Percentiles rank a stretch among this genome's conserved stretches.
phyloP scores from a whole-genome alignment of 192 early-diverging fungal species.

The Globomyces pollinis-pini region DNA sequence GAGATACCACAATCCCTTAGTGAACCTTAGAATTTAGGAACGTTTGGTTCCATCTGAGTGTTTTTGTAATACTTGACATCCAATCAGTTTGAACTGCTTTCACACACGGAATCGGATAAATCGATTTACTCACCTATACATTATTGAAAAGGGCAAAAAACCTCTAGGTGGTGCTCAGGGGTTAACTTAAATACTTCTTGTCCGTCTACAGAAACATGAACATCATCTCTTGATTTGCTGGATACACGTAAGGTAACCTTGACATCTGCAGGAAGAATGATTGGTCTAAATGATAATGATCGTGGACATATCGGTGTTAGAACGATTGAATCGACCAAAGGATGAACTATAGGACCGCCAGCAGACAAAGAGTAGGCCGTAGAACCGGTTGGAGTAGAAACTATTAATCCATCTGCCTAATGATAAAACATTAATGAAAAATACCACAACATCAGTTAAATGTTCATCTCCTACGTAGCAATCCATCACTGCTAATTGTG shows the following conservation, averaged over 20 bases:
- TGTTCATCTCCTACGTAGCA: constrained; percentile 74
- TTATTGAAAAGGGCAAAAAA: constrained; percentile 22
- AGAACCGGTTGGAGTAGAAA: constrained; percentile 84
- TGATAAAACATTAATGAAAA: background rate
- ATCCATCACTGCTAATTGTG: constrained; percentile 73
- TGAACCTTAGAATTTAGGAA: constrained; percentile 38
- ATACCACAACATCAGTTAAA: constrained; percentile 71
- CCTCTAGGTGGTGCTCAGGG: constrained; percentile 59
- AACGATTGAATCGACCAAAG: constrained; percentile 76
- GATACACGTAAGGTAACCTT: constrained; percentile 9
- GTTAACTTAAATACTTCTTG: constrained; percentile 60
- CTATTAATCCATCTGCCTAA: constrained; percentile 51
- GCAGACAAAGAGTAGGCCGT: constrained; percentile 87
- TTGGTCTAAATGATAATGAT: constrained; percentile 59
- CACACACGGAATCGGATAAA: constrained; percentile 71
- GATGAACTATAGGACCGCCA: constrained; percentile 84
- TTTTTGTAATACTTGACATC: constrained; percentile 75
- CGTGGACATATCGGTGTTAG: constrained; percentile 86
- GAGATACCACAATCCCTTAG: too few relatives aligned
- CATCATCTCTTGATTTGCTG: constrained; percentile 32
- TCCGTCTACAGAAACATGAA: constrained; percentile 73
- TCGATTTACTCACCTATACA: constrained; percentile 51
- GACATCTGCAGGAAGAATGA: constrained; percentile 58
- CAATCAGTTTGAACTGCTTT: constrained; percentile 63
- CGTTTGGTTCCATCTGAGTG: constrained; percentile 80